Evolutionary conservation across 2,329 filamentous ascomycete genomes (phyloP).

Genomic region (Colletotrichum zoysiae): DNA sequence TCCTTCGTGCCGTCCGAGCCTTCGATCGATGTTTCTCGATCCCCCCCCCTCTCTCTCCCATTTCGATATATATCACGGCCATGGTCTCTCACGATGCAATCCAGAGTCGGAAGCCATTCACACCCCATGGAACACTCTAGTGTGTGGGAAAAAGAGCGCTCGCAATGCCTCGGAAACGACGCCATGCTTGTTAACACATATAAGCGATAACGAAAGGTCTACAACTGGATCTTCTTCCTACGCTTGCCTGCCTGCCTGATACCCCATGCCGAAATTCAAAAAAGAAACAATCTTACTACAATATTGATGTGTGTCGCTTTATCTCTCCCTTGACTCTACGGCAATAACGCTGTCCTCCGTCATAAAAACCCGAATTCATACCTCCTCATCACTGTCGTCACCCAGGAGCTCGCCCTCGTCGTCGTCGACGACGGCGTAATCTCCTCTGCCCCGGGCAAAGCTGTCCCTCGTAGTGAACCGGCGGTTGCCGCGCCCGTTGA

Average conservation of each 20-base stretch:
- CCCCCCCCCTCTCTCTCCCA: background rate
- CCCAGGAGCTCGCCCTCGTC: constrained; percentile 96
- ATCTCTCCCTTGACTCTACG: constrained; percentile 3
- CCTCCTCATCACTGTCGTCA: constrained; percentile 93
- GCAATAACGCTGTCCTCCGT: background rate
- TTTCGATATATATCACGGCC: background rate
- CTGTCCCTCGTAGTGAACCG: constrained; percentile 90
- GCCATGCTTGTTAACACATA: constrained; percentile 25
- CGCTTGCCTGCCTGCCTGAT: background rate
- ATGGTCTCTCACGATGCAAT: background rate
- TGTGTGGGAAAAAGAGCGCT: background rate
- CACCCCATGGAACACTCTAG: too few relatives aligned
- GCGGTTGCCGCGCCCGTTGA: constrained; percentile 68
- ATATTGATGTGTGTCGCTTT: background rate
- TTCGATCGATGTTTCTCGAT: background rate
- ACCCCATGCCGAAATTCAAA: constrained; percentile 28
- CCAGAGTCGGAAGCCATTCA: background rate
- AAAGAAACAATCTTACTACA: constrained; percentile 28
- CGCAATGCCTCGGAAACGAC: constrained; percentile 1
- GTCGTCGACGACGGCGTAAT: constrained; percentile 89
- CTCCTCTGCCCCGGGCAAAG: constrained; percentile 87
- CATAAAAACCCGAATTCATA: constrained; percentile 49
- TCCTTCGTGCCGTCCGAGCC: background rate
- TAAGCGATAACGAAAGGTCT: constrained; percentile 21
- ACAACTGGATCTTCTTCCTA: constrained; percentile 7